Conservation (phyloP, 1,284 basidiomycete genomes). For the Sporisorium scitamineum region DNA sequence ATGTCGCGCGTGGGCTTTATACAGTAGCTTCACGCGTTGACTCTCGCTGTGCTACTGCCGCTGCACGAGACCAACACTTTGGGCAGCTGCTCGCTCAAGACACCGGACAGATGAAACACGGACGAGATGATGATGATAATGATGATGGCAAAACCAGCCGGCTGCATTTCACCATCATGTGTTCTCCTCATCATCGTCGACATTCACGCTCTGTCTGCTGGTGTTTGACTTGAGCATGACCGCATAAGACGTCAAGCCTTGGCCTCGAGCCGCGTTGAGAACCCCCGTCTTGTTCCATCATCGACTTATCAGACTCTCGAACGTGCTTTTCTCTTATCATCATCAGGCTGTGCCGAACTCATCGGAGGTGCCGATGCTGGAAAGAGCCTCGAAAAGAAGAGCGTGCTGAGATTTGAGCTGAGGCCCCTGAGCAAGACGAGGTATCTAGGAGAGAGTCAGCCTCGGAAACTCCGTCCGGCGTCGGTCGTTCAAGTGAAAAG, state of each 20-base stretch:
- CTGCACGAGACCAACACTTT: slow-evolving; percentile 26
- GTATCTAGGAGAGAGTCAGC: not conserved
- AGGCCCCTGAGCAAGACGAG: slow-evolving; percentile 1
- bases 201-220: not conserved
- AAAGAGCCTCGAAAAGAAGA: not conserved
- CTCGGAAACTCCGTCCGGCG: not conserved
- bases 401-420: not conserved
- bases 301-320: too few species aligned
- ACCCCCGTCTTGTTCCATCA: too few species aligned
- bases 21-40: not conserved
- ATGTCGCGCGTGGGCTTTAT: slow-evolving; percentile 14
- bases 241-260: too few species aligned
- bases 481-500: not conserved
- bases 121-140: not conserved
- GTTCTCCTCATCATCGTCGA: too few species aligned
- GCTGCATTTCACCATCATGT: too few species aligned
- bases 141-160: not conserved
- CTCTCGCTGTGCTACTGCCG: not conserved
- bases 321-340: not conserved
- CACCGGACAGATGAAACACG: not conserved
- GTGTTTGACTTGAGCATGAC: too few species aligned
- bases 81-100: not conserved
- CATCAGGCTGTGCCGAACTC: not conserved
- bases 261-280: too few species aligned
- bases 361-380: not conserved